Percentiles rank a stretch among this genome's conserved stretches.
Evolutionary conservation across 2,329 filamentous ascomycete genomes (phyloP).

Genomic region (Diplocarpon rosae): DNA sequence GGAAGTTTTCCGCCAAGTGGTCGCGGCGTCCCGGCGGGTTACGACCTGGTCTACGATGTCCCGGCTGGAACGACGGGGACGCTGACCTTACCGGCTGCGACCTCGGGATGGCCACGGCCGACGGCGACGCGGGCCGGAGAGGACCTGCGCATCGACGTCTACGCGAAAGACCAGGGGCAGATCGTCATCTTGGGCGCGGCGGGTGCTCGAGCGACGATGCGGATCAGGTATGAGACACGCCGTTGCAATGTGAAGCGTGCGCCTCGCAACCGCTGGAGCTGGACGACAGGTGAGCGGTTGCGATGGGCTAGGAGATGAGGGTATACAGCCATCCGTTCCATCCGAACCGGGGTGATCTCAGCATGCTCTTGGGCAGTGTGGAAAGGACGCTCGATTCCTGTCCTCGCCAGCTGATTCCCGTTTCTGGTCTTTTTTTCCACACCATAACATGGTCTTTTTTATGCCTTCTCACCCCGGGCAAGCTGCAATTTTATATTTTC

Average conservation of each 20-base stretch:
- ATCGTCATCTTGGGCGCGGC: not conserved
- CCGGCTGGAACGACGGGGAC: conserved; percentile 10
- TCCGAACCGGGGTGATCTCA: too few species aligned
- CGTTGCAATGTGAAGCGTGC: not conserved
- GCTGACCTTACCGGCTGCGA: conserved; percentile 4
- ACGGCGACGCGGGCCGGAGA: not conserved
- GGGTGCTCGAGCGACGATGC: not conserved
- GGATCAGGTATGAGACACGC: not conserved
- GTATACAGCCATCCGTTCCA: too few species aligned
- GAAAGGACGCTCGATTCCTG: too few species aligned
- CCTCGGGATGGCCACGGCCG: not conserved
- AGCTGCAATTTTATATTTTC: too few species aligned
- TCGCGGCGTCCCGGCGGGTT: conserved; percentile 5
- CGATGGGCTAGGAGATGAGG: too few species aligned
- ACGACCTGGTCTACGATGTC: conserved; percentile 6
- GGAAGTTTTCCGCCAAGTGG: conserved; percentile 30
- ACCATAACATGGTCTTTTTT: too few species aligned
- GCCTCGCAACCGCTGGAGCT: not conserved
- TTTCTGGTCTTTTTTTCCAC: too few species aligned
- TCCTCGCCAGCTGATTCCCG: too few species aligned
- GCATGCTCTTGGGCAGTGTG: too few species aligned
- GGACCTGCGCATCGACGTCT: not conserved
- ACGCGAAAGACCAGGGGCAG: not conserved
- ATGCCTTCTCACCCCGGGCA: too few species aligned
- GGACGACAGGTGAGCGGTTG: not conserved